These are phyloP conservation scores for Aspergillus asperescens DNA, from an alignment of 495 filamentous ascomycete species.

Conservation along the genomic window DNA sequence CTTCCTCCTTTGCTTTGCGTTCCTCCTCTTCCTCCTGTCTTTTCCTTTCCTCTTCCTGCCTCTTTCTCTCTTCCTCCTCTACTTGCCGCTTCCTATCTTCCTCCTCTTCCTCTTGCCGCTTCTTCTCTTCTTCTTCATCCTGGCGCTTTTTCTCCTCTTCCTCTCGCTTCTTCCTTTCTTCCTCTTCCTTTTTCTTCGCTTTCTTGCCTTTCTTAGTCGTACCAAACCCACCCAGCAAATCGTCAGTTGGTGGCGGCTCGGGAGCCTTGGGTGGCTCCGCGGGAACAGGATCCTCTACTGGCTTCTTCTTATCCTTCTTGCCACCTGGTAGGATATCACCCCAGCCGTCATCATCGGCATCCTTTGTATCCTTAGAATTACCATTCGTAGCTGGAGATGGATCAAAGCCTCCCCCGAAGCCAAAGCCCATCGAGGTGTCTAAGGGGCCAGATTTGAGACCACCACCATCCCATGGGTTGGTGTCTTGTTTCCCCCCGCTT, in stretches of 20 bases:
- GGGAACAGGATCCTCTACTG: constrained; percentile 26
- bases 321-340: no score
- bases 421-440: constrained; percentile 37
- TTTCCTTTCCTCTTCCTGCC: constrained; percentile 27
- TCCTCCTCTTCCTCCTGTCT: constrained; percentile 22
- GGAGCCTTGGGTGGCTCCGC: constrained; percentile 13
- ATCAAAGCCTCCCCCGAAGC: constrained; percentile 43
- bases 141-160: constrained; percentile 17
- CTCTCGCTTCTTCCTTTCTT: constrained; percentile 24
- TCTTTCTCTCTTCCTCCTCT: constrained; percentile 25
- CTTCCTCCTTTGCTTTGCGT: constrained; percentile 18
- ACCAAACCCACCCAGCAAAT: constrained; percentile 20
- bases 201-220: constrained; percentile 37
- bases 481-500: constrained; percentile 33
- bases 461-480: constrained; percentile 41
- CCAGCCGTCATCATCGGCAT: constrained; percentile 31
- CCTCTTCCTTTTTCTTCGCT: constrained; percentile 38
- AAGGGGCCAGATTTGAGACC: constrained; percentile 34
- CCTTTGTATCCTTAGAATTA: constrained; percentile 8
- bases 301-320: constrained; percentile 40
- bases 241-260: constrained; percentile 23
- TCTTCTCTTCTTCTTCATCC: constrained; percentile 19
- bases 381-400: constrained; percentile 24
- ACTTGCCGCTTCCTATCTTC: constrained; percentile 18
- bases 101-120: constrained; percentile 15